These are phyloP conservation scores for Trichoderma koningiopsis DNA, from an alignment of 2,329 filamentous ascomycete genomes.

Conservation along the genomic window DNA sequence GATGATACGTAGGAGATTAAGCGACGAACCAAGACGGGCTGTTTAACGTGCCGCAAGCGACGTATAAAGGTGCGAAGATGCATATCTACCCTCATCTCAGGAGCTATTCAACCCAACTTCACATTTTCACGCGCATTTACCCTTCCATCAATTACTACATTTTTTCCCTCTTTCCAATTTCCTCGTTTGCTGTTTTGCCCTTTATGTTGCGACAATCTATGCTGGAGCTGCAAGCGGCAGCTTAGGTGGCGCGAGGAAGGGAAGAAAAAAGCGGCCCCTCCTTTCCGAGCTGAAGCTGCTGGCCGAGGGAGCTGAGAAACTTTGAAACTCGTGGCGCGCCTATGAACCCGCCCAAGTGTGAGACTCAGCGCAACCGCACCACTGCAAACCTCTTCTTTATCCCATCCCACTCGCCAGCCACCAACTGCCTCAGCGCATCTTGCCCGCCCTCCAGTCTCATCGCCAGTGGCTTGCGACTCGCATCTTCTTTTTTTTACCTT, in stretches of 20 bases:
- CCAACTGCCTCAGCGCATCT: constrained; percentile 3
- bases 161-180: constrained; percentile 30
- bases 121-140: constrained; percentile 8
- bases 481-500: background rate
- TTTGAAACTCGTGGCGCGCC: constrained; percentile 17
- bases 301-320: background rate
- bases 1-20: constrained; percentile 58
- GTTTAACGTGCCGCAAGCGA: constrained; percentile 62
- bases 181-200: constrained; percentile 13
- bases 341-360: constrained; percentile 11
- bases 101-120: background rate
- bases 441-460: constrained; percentile 17
- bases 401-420: constrained; percentile 3
- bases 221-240: background rate
- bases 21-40: constrained; percentile 64
- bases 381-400: constrained; percentile 7
- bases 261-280: constrained; percentile 19
- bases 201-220: background rate
- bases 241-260: background rate
- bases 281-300: constrained; percentile 2
- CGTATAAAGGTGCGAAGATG: constrained; percentile 59
- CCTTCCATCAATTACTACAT: background rate
- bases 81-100: background rate
- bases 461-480: constrained; percentile 10
- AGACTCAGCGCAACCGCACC: constrained; percentile 11